Percentiles rank a stretch among this genome's conserved stretches.
Evolutionary conservation across 2,329 filamentous ascomycete species (phyloP).

Genomic region (Gyromitra esculenta): DNA sequence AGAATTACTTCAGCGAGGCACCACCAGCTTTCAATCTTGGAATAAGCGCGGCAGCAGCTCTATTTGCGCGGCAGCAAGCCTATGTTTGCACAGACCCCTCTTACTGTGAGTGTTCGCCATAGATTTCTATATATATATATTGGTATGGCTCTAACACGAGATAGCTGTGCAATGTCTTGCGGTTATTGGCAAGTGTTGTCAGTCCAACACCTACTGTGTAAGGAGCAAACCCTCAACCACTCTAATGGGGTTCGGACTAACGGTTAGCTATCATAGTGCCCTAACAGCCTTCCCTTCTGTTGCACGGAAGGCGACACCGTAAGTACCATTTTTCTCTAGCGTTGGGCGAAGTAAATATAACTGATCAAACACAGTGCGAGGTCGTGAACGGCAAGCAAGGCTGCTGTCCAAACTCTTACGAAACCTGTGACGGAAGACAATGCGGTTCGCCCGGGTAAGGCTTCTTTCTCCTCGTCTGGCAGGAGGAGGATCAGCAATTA

Average conservation of each 20-base stretch:
- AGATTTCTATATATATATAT: not conserved
- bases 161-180: slow-evolving; percentile 30
- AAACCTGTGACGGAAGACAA: slow-evolving; percentile 38
- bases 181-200: slow-evolving; percentile 18
- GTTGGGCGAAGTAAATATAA: not conserved
- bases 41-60: not conserved
- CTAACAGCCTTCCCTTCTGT: slow-evolving; percentile 39
- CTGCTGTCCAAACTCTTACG: slow-evolving; percentile 29
- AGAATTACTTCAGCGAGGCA: not conserved
- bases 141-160: not conserved
- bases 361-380: slow-evolving; percentile 21
- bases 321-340: not conserved
- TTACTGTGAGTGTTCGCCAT: slow-evolving; percentile 8
- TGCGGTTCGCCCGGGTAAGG: slow-evolving; percentile 17
- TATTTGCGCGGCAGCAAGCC: slow-evolving; percentile 20
- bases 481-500: not conserved
- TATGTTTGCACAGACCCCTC: slow-evolving; percentile 27
- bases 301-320: slow-evolving; percentile 33
- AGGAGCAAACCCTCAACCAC: not conserved
- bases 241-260: not conserved
- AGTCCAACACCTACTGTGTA: slow-evolving; percentile 28
- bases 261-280: slow-evolving; percentile 18
- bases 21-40: slow-evolving; percentile 3
- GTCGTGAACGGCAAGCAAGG: not conserved
- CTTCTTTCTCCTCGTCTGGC: not conserved